Evolutionary conservation across 179 eudicot genomes (phyloP).

Genomic region (Carnegiea gigantea): DNA sequence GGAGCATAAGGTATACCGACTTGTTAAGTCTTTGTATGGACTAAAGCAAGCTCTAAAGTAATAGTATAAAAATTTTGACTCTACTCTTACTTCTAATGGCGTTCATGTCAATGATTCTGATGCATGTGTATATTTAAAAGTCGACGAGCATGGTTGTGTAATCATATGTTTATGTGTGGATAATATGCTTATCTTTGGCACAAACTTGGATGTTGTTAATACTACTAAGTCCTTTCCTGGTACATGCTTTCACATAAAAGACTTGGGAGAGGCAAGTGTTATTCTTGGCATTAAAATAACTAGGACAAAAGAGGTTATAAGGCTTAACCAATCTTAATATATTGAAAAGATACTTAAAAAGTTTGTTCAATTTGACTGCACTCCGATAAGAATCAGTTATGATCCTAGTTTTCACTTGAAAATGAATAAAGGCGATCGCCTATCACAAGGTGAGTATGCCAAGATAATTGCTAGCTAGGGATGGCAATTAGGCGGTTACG

Average conservation of each 20-base stretch:
- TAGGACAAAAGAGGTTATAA: not conserved
- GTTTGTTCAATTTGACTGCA: not conserved
- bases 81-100: too few species aligned
- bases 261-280: too few species aligned
- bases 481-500: too few species aligned
- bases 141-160: not conserved
- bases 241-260: too few species aligned
- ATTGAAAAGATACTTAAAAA: not conserved
- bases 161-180: not conserved
- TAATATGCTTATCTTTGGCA: too few species aligned
- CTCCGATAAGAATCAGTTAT: not conserved
- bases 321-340: not conserved
- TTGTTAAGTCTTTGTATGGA: not conserved
- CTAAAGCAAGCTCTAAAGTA: not conserved
- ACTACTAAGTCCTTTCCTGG: too few species aligned
- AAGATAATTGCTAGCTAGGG: not conserved
- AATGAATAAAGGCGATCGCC: not conserved
- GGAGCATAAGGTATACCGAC: not conserved
- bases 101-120: not conserved
- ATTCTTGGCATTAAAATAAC: not conserved
- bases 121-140: not conserved
- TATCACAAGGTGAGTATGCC: not conserved
- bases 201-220: too few species aligned
- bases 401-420: not conserved
- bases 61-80: not conserved